A percentile compares a stretch with the other conserved stretches of the same genome.
These are phyloP conservation scores for Xylariaceae sp. DNA, from an alignment of 2,329 filamentous ascomycete species.

Conservation along the genomic window DNA sequence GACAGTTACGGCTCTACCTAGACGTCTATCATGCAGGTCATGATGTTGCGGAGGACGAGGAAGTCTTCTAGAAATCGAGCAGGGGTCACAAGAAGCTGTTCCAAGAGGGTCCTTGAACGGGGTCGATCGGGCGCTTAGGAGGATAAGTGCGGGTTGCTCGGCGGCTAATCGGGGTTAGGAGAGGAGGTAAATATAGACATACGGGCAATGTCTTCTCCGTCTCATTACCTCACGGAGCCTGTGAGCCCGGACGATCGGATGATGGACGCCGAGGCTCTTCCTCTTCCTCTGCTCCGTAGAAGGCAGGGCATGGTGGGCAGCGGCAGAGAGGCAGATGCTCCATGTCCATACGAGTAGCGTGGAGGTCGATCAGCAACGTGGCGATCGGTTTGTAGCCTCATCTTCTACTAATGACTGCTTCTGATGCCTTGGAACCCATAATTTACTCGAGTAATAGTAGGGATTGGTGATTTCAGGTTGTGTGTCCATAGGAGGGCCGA, in stretches of 20 bases:
- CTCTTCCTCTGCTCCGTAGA: no score
- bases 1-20: slow-evolving; percentile 19
- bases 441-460: no score
- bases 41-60: slow-evolving; percentile 19
- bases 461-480: no score
- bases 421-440: no score
- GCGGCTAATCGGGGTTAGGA: neutral
- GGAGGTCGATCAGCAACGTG: no score
- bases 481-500: no score
- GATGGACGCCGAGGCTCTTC: no score
- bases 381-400: no score
- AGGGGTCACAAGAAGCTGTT: slow-evolving; percentile 15
- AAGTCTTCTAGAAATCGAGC: slow-evolving; percentile 26
- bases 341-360: no score
- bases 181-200: neutral
- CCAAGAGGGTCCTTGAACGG: slow-evolving; percentile 3
- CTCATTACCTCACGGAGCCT: neutral
- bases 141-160: neutral
- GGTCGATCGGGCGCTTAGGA: slow-evolving; percentile 24
- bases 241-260: neutral
- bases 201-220: neutral
- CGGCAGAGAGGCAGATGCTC: no score
- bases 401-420: no score
- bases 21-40: slow-evolving; percentile 20
- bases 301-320: no score